Evolutionary conservation across 2,329 filamentous ascomycete species (phyloP).

Genomic region (Coniella vitis): DNA sequence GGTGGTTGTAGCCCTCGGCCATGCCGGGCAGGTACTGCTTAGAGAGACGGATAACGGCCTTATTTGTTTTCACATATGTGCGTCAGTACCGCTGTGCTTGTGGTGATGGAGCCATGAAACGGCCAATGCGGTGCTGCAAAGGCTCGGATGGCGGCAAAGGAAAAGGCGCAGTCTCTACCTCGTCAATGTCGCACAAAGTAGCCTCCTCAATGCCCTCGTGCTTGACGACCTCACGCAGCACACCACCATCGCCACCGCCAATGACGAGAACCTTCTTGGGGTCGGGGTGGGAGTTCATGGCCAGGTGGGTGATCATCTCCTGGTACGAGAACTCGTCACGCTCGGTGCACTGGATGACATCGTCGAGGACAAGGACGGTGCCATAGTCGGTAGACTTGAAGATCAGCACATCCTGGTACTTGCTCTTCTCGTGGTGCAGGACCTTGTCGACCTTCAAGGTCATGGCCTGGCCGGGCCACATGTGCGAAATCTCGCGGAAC

Average conservation of each 20-base stretch:
- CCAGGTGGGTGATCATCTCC: slow-evolving; percentile 99
- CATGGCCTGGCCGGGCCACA: slow-evolving; percentile 99
- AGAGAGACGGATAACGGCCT: slow-evolving; percentile 94
- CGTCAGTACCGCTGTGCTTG: neutral
- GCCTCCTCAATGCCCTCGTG: slow-evolving; percentile 96
- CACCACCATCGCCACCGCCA: slow-evolving; percentile 93
- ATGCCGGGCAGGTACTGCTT: slow-evolving; percentile 97
- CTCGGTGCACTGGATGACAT: slow-evolving; percentile 98
- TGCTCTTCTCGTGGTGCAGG: slow-evolving; percentile 96
- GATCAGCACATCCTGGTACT: slow-evolving; percentile 98
- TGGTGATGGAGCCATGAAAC: slow-evolving; percentile 1
- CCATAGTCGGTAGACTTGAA: slow-evolving; percentile 98
- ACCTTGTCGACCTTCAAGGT: slow-evolving; percentile 96
- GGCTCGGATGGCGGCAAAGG: too few relatives aligned
- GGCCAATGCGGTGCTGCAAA: too few relatives aligned
- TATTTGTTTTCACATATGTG: neutral
- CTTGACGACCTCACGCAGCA: slow-evolving; percentile 98
- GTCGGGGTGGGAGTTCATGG: slow-evolving; percentile 97
- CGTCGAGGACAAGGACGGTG: slow-evolving; percentile 93
- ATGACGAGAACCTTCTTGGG: slow-evolving; percentile 98
- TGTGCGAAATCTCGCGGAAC: slow-evolving; percentile 98
- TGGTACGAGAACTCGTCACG: slow-evolving; percentile 99
- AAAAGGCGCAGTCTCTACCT: slow-evolving; percentile 58
- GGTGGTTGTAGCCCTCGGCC: slow-evolving; percentile 88
- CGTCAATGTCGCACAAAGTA: slow-evolving; percentile 95